phyloP scores from a whole-genome alignment of 441 rosid species.

The Syzygium malaccense region DNA sequence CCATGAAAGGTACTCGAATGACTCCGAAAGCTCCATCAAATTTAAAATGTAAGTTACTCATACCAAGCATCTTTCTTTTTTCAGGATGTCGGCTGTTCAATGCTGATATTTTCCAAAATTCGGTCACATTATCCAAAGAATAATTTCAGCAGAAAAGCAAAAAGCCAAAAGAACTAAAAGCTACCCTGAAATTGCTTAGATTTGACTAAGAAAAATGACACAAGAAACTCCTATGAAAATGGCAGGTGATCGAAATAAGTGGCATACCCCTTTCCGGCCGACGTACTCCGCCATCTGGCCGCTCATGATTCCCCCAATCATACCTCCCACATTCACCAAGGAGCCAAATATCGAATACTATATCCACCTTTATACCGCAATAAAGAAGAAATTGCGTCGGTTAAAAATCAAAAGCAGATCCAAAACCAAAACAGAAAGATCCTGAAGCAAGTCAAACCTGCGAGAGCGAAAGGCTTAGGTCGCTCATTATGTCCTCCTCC shows the following conservation, averaged over 20 bases:
- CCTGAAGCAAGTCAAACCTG: conserved; percentile 35
- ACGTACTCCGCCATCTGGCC: conserved; percentile 88
- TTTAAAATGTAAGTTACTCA: not conserved
- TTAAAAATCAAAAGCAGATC: not conserved
- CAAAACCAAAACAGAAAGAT: not conserved
- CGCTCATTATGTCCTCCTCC: conserved; percentile 51
- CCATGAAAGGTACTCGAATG: not conserved
- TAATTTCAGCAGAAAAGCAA: not conserved
- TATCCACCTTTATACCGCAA: not conserved
- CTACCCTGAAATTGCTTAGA: not conserved
- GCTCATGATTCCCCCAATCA: conserved; percentile 87
- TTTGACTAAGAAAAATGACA: not conserved
- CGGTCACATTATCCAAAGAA: not conserved
- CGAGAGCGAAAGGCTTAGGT: conserved; percentile 61
- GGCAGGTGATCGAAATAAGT: not conserved
- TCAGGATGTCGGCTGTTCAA: not conserved
- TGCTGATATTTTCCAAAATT: not conserved
- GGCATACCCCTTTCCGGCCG: conserved; percentile 79
- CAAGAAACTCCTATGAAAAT: not conserved
- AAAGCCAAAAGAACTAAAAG: not conserved
- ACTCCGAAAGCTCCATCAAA: not conserved
- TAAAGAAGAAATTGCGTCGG: not conserved
- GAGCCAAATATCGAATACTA: conserved; percentile 81
- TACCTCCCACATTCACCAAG: conserved; percentile 81
- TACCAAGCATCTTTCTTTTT: not conserved